Base-by-base conservation (phyloP, 768 basidiomycete genomes). In the Termitomyces sp. region DNA sequence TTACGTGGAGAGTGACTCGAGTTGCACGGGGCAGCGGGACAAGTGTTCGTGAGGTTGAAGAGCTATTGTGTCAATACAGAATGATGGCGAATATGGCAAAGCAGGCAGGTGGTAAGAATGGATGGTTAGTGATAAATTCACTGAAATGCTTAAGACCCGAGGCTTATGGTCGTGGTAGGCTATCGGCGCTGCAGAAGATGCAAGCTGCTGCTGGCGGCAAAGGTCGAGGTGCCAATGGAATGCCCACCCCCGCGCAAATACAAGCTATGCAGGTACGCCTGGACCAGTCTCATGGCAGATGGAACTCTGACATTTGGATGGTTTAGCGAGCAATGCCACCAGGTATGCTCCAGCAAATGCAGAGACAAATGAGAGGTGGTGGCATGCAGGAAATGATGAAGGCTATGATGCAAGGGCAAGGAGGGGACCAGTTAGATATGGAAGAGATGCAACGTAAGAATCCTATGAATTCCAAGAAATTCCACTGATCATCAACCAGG, bases 31-130 rank as follows among this genome's bases (percentile, higher is more conserved):
- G 97, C 46, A 93, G 91, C 66, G 97, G 97, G 34, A 97, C 95
- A 52, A 91, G 86, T 65, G 92, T 99, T 30, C 82, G 93, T 61
- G 97, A 99, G 76, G 96, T 99, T n/a, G 97, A 99, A 71, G 96
- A 99, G 69, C 72, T 98, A 58, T 76, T 99, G 48, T 93, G 93
- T 66, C 97, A 99, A 74, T 97, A 98, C 67, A 85, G 93, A 48
- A 95, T 98, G 91, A 97, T 99, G 93, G 88, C 94, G 55, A 95
- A 93, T 68, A 95, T 99, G 91, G 97, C 96, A 36, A 97, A 95
- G 78, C 90, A 94, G 69, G 95, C 94, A 6, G 97, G 97, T 51
- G 95, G 95, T 44, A 97, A 97, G 82, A 93, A 95, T 62, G 95
- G 95, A 66, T 93, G 93, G 90, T 88, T 59, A 60, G 86, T 73